These are phyloP conservation scores for Rhizopogon salebrosus DNA, from an alignment of 768 basidiomycete species.

Conservation along the genomic window DNA sequence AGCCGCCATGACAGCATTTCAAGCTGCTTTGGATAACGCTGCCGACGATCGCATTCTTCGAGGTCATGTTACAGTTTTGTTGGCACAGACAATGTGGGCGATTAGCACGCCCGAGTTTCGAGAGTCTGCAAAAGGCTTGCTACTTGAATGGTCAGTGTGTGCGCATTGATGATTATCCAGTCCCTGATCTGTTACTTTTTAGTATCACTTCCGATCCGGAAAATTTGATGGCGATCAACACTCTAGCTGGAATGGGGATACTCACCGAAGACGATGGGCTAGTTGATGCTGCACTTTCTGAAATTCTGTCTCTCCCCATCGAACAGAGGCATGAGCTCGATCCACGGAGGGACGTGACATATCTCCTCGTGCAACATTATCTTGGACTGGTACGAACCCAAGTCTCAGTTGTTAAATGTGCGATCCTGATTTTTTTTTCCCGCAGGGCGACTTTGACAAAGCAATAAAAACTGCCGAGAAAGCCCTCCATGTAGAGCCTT, in stretches of 20 bases:
- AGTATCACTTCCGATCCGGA: constrained; percentile 78
- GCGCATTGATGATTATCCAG: background rate
- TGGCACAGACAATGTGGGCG: constrained; percentile 85
- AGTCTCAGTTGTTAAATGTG: background rate
- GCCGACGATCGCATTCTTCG: constrained; percentile 43
- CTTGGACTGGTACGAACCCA: constrained; percentile 56
- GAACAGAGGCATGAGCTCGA: constrained; percentile 65
- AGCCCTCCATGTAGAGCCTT: constrained; percentile 54
- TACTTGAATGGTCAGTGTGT: constrained; percentile 72
- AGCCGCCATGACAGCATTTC: constrained; percentile 60
- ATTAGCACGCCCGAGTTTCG: constrained; percentile 68
- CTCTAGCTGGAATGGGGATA: constrained; percentile 86
- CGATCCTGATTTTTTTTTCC: background rate
- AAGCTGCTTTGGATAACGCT: constrained; percentile 56
- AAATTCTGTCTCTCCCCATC: constrained; percentile 65
- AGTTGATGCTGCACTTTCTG: constrained; percentile 81
- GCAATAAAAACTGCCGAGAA: constrained; percentile 53
- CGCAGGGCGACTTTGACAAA: constrained; percentile 42
- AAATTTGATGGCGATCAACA: constrained; percentile 76
- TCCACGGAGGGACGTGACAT: constrained; percentile 61
- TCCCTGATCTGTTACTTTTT: constrained; percentile 2
- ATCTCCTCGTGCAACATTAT: constrained; percentile 67
- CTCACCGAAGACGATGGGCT: constrained; percentile 72
- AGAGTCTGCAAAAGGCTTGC: constrained; percentile 70
- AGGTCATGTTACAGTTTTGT: constrained; percentile 69